phyloP scores from a whole-genome alignment of 2,329 filamentous ascomycete genomes.

The Pestalotiopsis sp. region DNA sequence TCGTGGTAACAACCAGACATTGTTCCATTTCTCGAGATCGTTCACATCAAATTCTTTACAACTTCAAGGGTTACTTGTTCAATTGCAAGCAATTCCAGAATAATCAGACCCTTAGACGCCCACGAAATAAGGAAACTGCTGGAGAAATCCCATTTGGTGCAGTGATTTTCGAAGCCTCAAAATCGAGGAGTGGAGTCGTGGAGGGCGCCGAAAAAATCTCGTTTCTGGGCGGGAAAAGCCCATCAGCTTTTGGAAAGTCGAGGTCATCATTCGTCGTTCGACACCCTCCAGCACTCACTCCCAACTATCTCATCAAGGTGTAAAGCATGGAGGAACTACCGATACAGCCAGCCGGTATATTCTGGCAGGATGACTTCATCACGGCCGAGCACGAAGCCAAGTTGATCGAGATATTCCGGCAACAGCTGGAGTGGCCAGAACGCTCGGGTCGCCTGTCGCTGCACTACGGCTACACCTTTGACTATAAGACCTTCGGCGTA shows the following conservation, averaged over 20 bases:
- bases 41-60: neutral
- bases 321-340: constrained; percentile 23
- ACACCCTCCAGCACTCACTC: neutral
- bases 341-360: constrained; percentile 36
- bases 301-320: neutral
- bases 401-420: constrained; percentile 43
- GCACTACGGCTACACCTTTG: constrained; percentile 58
- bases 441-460: constrained; percentile 47
- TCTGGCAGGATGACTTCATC: constrained; percentile 49
- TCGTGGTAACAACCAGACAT: neutral
- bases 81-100: no score
- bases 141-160: no score
- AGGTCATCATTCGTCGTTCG: neutral
- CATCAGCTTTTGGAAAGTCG: neutral
- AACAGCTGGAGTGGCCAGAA: constrained; percentile 47
- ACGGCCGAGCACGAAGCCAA: constrained; percentile 41
- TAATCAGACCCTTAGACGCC: no score
- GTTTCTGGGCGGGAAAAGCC: neutral
- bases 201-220: neutral
- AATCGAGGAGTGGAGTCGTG: neutral
- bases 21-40: neutral
- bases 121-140: no score
- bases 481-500: constrained; percentile 58
- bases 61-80: no score
- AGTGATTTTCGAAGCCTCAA: neutral